Evolutionary conservation across 2,329 filamentous ascomycete genomes (phyloP), one percentile per base, ranked within the genome.

Genomic region (Thielaviopsis ethacetica): DNA sequence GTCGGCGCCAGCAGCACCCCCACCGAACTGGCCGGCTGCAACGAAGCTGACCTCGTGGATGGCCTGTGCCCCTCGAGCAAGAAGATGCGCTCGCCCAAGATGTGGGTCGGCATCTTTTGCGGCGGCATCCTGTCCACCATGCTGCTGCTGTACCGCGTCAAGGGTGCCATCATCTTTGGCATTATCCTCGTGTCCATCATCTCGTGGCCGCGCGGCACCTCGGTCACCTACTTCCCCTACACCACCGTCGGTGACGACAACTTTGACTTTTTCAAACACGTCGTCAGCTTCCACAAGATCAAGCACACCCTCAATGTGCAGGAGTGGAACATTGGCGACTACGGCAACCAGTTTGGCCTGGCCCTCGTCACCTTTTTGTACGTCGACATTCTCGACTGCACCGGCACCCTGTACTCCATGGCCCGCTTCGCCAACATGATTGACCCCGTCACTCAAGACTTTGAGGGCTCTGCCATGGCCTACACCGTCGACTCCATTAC

Each of bases 51-150:
- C 15, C 70, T 73, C 4, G 65, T 65, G 22, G 66, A 69, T 52
- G 85, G 84, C 10, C 65, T 80, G 6, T 93, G 63, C 68, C 79
- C 80, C 0, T 72, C 74, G 55, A 71, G 66, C 41, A 74, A 79
- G 58, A 90, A 90, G 76, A 91, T 95, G 88, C 82, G 87, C 62
- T 88, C 79, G 66, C 86, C 88, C 1, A 82, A 84, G 24, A 81
- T 94, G 80, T 95, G 89, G 89, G 77, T 94, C 56, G 89, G 88
- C 44, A 90, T 94, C 65, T 93, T 94, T 75, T 87, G 85, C 64
- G 88, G 88, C 51, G 88, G 88, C 62, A 78, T 94, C 63, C 72
- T 94, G 54, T 94, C 88, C 0, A 84, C 84, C 34, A 73, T 93
- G 63, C 73, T 94, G 58, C 86, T 91, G 83, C 80, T 91, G 75